Evolutionary conservation across 2,329 filamentous ascomycete species (phyloP), one percentile per base, ranked within the genome.

Genomic region (Aspergillus intermedius): DNA sequence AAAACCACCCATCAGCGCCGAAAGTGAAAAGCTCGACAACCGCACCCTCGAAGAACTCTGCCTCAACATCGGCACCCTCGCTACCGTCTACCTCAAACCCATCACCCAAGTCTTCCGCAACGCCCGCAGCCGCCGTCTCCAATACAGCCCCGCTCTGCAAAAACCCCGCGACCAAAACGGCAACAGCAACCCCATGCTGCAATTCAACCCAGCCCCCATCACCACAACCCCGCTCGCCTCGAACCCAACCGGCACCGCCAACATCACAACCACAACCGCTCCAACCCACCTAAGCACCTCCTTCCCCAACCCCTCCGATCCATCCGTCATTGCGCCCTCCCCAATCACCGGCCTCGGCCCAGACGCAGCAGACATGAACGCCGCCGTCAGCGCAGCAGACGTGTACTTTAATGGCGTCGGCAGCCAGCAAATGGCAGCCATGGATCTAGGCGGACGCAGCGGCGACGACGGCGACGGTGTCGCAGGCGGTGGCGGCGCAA

Each of bases 21-120:
- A 98, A 69, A 91, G 88, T 23, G 93, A 98, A 72, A 91, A 91
- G 57, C 80, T 98, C 2, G 93, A 98, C 64, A 85, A 91, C 0
- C 78, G 80, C 42, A 98, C 93, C 0, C 78, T 98, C 6, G 93
- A 98, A 70, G 93, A 98, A 67, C 91, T 98, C 81, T 97, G 93
- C 63, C 80, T 98, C 51, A 94, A 91, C 59, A 91, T 98, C 42
- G 93, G 93, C 56, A 97, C 93, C 0, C 78, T 98, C 3, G 93
- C 93, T 3, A 98, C 93, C 0, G 91, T 98, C 45, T 98, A 98
- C 69, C 81, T 98, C 44, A 98, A 98, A 69, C 93, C 93, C 3
- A 91, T 98, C 5, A 90, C 97, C 66, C 91, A 93, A 47, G 93
- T 98, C 8, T 98, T 98, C 77, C 86, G 93, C 49, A 86, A 85